Conservation (phyloP, 106 monocot species). For the Phalaenopsis equestris region DNA sequence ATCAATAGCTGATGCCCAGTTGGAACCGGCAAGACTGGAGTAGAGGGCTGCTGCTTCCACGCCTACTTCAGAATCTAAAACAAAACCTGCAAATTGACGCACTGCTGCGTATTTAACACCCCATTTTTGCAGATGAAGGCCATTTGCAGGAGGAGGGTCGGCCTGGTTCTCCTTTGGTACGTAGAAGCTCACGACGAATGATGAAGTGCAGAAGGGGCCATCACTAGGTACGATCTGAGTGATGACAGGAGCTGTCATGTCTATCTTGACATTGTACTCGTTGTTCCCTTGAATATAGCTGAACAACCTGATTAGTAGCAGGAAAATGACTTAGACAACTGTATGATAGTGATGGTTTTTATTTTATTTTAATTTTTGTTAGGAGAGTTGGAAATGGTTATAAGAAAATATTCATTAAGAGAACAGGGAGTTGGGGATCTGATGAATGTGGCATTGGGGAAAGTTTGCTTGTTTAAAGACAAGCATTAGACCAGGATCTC, state of each 20-base stretch:
- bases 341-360: not conserved
- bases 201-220: slow-evolving; percentile 75
- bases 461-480: no score
- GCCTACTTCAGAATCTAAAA: slow-evolving; percentile 38
- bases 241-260: slow-evolving; percentile 85
- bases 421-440: no score
- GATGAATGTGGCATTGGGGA: no score
- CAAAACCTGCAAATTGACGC: slow-evolving; percentile 76
- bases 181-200: slow-evolving; percentile 82
- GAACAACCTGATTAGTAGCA: slow-evolving; percentile 36
- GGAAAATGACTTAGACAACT: not conserved
- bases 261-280: slow-evolving; percentile 47
- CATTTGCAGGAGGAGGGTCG: slow-evolving; percentile 62
- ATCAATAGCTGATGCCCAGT: slow-evolving; percentile 47
- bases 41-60: slow-evolving; percentile 56
- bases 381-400: no score
- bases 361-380: no score
- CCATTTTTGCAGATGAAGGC: slow-evolving; percentile 66
- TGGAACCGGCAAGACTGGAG: slow-evolving; percentile 46
- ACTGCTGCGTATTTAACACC: slow-evolving; percentile 45
- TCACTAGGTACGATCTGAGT: slow-evolving; percentile 67
- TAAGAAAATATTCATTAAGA: no score
- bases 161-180: slow-evolving; percentile 61
- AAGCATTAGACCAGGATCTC: no score
- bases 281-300: slow-evolving; percentile 79